Percentiles rank a stretch among this genome's conserved stretches.
These are phyloP conservation scores for Conidiobolus incongruus DNA, from an alignment of 371 early-diverging fungal species.

Conservation along the genomic window DNA sequence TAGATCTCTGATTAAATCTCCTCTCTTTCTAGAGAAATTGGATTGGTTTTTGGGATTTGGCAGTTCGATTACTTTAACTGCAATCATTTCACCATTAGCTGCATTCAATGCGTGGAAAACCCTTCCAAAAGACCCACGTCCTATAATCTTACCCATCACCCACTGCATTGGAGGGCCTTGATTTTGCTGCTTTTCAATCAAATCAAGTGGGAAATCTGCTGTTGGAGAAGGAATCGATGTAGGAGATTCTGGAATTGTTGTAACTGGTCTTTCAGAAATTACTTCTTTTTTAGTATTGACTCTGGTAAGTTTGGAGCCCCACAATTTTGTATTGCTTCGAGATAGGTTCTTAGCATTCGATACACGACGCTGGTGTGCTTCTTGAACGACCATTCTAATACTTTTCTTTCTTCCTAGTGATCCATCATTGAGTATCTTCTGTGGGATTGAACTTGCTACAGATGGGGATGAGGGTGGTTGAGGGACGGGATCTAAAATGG, in stretches of 20 bases:
- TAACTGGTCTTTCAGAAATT: neutral
- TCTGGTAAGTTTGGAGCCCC: slow-evolving; percentile 3
- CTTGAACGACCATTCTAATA: slow-evolving; percentile 6
- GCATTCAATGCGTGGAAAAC: slow-evolving; percentile 73
- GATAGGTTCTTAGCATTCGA: neutral
- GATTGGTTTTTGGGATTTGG: slow-evolving; percentile 10
- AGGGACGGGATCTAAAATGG: slow-evolving; percentile 19
- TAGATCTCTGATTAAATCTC: slow-evolving; percentile 22
- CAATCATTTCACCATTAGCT: slow-evolving; percentile 72
- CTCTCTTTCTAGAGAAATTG: neutral
- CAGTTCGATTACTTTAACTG: slow-evolving; percentile 83
- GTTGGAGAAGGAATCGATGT: slow-evolving; percentile 8
- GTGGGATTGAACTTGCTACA: neutral
- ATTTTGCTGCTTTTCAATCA: neutral
- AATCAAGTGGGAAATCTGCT: slow-evolving; percentile 1
- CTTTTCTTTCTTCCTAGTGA: slow-evolving; percentile 3
- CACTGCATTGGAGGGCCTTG: slow-evolving; percentile 18
- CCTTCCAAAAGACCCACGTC: slow-evolving; percentile 87
- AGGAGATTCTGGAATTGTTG: too few species aligned
- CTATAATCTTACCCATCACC: slow-evolving; percentile 72
- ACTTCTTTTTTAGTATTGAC: neutral
- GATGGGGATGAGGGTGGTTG: neutral
- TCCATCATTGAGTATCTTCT: too few species aligned
- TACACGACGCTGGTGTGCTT: neutral
- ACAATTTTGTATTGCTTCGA: slow-evolving; percentile 2